Evolutionary conservation across 1,284 basidiomycete species (phyloP).

Genomic region (Somion occarium): DNA sequence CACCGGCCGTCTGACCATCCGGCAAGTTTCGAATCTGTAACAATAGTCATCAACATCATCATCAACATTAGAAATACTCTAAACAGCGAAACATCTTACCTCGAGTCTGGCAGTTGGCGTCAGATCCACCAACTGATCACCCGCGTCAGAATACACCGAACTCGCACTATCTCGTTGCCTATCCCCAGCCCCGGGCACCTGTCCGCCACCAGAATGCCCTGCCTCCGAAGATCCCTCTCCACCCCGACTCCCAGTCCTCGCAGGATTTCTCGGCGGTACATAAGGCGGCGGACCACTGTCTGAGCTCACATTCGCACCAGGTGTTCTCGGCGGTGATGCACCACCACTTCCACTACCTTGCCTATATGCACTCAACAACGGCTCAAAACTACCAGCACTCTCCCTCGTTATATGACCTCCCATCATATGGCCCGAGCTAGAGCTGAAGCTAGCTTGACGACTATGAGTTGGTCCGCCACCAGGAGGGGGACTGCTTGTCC

Average conservation of each 20-base stretch:
- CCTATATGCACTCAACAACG: slow-evolving; percentile 46
- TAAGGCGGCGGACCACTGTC: slow-evolving; percentile 23
- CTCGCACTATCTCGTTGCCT: slow-evolving; percentile 24
- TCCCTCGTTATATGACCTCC: slow-evolving; percentile 42
- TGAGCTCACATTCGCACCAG: slow-evolving; percentile 14
- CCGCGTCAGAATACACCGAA: slow-evolving; percentile 26
- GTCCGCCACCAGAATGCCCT: slow-evolving; percentile 9
- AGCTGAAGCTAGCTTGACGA: slow-evolving; percentile 24
- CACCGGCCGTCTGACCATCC: slow-evolving; percentile 15
- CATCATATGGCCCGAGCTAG: slow-evolving; percentile 10
- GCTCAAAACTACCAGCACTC: slow-evolving; percentile 60
- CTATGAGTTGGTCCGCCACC: slow-evolving; percentile 22
- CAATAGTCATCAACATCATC: slow-evolving; percentile 4
- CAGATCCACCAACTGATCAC: slow-evolving; percentile 45
- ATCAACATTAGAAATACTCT: slow-evolving; percentile 10
- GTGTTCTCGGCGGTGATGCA: slow-evolving; percentile 18
- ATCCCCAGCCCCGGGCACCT: not conserved
- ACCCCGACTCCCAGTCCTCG: slow-evolving; percentile 19
- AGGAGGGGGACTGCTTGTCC: slow-evolving; percentile 42
- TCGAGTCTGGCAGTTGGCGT: slow-evolving; percentile 47
- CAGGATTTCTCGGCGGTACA: slow-evolving; percentile 43
- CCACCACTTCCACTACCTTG: slow-evolving; percentile 21
- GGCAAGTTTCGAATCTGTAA: slow-evolving; percentile 25
- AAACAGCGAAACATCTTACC: slow-evolving; percentile 33
- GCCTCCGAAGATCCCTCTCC: slow-evolving; percentile 14